Evolutionary conservation across 2,329 filamentous ascomycete genomes (phyloP).

Genomic region (Phoma sp.): DNA sequence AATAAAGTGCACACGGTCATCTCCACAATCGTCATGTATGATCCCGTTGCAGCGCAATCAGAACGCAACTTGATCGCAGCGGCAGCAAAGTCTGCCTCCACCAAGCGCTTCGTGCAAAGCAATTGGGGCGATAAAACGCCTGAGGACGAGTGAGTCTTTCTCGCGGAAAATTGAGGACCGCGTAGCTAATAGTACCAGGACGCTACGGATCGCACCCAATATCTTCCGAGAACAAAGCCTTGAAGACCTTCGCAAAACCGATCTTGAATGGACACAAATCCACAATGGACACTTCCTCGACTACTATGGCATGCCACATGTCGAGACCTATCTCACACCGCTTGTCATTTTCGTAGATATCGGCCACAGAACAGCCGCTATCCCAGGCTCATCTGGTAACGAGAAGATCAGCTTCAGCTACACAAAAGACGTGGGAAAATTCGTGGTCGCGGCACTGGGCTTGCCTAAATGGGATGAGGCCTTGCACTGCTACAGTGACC

Average conservation of each 20-base stretch:
- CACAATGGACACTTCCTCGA: constrained; percentile 40
- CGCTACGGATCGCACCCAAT: constrained; percentile 13
- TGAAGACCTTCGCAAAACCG: constrained; percentile 23
- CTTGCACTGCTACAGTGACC: constrained; percentile 45
- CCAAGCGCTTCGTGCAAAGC: constrained; percentile 25
- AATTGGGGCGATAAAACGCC: constrained; percentile 21
- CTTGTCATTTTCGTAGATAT: constrained; percentile 24
- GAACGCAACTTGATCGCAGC: constrained; percentile 23
- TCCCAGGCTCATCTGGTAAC: constrained; percentile 26
- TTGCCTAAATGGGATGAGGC: constrained; percentile 45
- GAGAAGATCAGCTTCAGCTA: constrained; percentile 23
- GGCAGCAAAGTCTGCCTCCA: constrained; percentile 12
- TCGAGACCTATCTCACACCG: constrained; percentile 24
- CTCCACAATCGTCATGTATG: constrained; percentile 49
- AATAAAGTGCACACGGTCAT: constrained; percentile 56
- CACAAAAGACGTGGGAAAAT: constrained; percentile 26
- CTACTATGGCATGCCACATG: constrained; percentile 38
- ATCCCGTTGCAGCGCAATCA: constrained; percentile 27
- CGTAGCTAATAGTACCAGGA: constrained; percentile 8
- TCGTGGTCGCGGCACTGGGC: constrained; percentile 18
- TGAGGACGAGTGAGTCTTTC: constrained; percentile 19
- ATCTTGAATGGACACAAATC: constrained; percentile 36
- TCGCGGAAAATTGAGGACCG: neutral
- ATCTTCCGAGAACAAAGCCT: constrained; percentile 12
- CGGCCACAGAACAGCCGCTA: constrained; percentile 19